A percentile compares a stretch with the other conserved stretches of the same genome.
These are phyloP conservation scores for Fusarium gaditjirri DNA, from an alignment of 2,329 filamentous ascomycete genomes.

Conservation along the genomic window DNA sequence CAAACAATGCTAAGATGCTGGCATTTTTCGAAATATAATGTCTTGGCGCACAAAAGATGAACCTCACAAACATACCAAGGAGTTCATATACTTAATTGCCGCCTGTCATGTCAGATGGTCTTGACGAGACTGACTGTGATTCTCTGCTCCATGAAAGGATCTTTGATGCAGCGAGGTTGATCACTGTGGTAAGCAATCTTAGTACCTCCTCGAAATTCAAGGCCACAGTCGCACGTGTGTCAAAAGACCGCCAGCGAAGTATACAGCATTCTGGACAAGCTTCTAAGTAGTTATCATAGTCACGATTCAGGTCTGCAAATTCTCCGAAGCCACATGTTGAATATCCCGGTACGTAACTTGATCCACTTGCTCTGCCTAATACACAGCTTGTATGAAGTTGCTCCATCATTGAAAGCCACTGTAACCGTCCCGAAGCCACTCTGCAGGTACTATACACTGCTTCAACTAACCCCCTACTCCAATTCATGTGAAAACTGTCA, in stretches of 20 bases:
- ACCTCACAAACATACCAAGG: neutral
- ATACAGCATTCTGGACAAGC: neutral
- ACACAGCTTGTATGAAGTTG: neutral
- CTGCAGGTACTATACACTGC: neutral
- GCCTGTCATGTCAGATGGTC: neutral
- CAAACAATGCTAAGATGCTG: neutral
- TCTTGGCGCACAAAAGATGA: neutral
- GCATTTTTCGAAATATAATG: neutral
- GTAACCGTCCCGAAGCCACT: neutral
- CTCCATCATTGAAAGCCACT: neutral
- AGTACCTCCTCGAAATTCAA: neutral
- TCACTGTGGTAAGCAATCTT: neutral
- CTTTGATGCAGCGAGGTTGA: neutral
- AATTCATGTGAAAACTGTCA: neutral
- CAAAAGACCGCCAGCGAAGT: neutral
- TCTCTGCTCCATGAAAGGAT: neutral
- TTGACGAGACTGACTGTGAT: neutral
- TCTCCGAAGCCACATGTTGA: neutral
- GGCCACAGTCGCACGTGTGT: neutral
- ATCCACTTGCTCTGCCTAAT: no score
- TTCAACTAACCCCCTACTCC: neutral
- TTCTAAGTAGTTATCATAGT: neutral
- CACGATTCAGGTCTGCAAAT: neutral
- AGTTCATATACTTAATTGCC: neutral
- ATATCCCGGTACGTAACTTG: neutral